phyloP scores from a whole-genome alignment of 1,139 yeast species.

The Nakaseomyces glabratus region DNA sequence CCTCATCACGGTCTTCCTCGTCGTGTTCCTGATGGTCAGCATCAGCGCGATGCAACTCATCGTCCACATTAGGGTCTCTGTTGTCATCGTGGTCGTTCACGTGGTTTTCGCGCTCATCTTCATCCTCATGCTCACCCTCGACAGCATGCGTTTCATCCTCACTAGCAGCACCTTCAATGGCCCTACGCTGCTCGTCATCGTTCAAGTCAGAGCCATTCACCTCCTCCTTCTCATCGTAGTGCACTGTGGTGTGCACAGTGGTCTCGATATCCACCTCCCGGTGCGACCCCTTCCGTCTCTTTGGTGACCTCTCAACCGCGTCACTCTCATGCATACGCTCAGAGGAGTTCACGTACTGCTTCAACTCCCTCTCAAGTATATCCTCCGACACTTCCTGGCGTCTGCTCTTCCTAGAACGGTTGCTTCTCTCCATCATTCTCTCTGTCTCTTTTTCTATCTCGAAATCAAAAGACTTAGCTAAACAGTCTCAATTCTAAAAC shows the following conservation, averaged over 20 bases:
- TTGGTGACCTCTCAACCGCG: not conserved
- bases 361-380: slow-evolving; percentile 3
- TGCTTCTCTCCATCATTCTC: too few species aligned
- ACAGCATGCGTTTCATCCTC: slow-evolving; percentile 10
- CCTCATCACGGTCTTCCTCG: slow-evolving; percentile 16
- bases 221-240: too few species aligned
- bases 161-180: slow-evolving; percentile 2
- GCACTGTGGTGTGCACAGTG: too few species aligned
- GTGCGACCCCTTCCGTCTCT: too few species aligned
- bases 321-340: slow-evolving; percentile 3
- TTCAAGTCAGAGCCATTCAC: too few species aligned
- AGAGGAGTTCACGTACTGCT: slow-evolving; percentile 4
- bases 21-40: slow-evolving; percentile 11
- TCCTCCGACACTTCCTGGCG: slow-evolving; percentile 5
- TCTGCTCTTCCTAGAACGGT: slow-evolving; percentile 3
- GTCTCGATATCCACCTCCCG: too few species aligned
- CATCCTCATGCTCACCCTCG: slow-evolving; percentile 15
- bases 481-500: too few species aligned
- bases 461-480: too few species aligned
- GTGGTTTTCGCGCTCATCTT: slow-evolving; percentile 18
- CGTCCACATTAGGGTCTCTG: slow-evolving; percentile 14
- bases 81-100: slow-evolving; percentile 34
- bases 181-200: slow-evolving; percentile 1
- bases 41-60: too few species aligned
- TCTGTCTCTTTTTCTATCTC: too few species aligned